Conservation (phyloP, 1,139 yeast species). For the Pichia cactophila region DNA sequence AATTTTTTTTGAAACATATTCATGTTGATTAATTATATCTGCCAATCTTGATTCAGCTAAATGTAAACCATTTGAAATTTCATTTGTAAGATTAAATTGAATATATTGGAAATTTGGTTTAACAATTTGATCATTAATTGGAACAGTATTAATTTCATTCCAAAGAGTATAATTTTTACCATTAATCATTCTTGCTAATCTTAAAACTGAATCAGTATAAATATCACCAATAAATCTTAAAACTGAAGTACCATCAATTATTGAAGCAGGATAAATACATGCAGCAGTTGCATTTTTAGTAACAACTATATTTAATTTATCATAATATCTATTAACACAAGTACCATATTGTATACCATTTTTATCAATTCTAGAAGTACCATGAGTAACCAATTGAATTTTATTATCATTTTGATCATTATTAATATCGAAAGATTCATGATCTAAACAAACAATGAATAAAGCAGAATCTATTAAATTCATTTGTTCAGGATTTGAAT, state of each 20-base stretch:
- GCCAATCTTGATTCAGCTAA: slow-evolving; percentile 70
- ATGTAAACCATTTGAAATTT: slow-evolving; percentile 43
- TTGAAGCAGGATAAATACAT: slow-evolving; percentile 65
- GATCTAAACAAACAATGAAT: slow-evolving; percentile 62
- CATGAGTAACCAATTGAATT: slow-evolving; percentile 51
- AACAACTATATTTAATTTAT: slow-evolving; percentile 62
- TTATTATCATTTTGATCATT: slow-evolving; percentile 38
- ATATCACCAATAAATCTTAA: slow-evolving; percentile 67
- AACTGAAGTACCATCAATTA: slow-evolving; percentile 75
- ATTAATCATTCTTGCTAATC: slow-evolving; percentile 64
- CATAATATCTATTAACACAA: slow-evolving; percentile 75
- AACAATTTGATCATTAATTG: slow-evolving; percentile 29
- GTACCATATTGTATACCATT: slow-evolving; percentile 64
- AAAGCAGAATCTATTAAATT: slow-evolving; percentile 53
- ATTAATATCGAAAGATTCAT: slow-evolving; percentile 28
- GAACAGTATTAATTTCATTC: slow-evolving; percentile 33
- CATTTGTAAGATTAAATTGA: slow-evolving; percentile 43
- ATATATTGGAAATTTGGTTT: slow-evolving; percentile 41
- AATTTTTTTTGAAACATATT: slow-evolving; percentile 35
- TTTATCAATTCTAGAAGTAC: slow-evolving; percentile 48
- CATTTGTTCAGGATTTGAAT: slow-evolving; percentile 38
- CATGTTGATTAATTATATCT: slow-evolving; percentile 67
- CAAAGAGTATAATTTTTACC: slow-evolving; percentile 65
- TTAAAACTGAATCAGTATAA: slow-evolving; percentile 64
- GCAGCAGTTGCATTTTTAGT: slow-evolving; percentile 70